These are phyloP conservation scores for Komagataella ulmi DNA, from an alignment of 805 yeast genomes.

Conservation along the genomic window DNA sequence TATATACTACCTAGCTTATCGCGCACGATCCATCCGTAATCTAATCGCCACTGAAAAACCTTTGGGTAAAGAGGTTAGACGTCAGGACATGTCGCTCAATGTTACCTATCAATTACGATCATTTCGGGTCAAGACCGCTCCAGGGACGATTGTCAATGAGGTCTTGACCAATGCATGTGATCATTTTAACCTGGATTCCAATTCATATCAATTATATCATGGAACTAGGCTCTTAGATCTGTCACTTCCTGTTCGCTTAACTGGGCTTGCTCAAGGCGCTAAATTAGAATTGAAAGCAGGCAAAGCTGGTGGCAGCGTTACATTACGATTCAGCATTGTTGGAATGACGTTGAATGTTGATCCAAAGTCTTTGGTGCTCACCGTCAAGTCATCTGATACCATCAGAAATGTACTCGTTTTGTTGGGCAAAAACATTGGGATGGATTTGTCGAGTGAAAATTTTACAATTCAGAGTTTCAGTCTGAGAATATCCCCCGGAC, in stretches of 20 bases:
- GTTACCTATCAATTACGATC: constrained; percentile 20
- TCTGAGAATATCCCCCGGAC: background rate
- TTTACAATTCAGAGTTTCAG: background rate
- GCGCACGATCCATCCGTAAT: background rate
- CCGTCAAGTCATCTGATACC: background rate
- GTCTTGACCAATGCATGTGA: constrained; percentile 19
- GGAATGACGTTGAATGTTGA: background rate
- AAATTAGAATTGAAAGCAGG: constrained; percentile 17
- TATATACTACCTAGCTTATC: background rate
- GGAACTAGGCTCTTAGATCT: constrained; percentile 19
- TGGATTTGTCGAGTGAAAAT: background rate
- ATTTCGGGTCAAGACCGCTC: constrained; percentile 19
- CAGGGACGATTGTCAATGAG: constrained; percentile 23
- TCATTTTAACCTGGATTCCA: constrained; percentile 21
- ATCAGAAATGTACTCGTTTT: background rate
- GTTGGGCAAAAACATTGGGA: background rate
- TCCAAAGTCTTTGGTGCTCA: background rate
- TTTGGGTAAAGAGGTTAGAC: background rate
- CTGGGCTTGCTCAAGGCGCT: constrained; percentile 30
- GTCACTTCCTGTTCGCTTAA: constrained; percentile 27
- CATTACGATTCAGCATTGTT: background rate
- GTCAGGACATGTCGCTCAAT: constrained; percentile 22
- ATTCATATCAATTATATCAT: constrained; percentile 9
- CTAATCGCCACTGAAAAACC: background rate
- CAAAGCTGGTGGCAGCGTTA: constrained; percentile 1